Base-by-base conservation (phyloP, 208 protist genomes). In the Acanthamoeba healyi region DNA sequence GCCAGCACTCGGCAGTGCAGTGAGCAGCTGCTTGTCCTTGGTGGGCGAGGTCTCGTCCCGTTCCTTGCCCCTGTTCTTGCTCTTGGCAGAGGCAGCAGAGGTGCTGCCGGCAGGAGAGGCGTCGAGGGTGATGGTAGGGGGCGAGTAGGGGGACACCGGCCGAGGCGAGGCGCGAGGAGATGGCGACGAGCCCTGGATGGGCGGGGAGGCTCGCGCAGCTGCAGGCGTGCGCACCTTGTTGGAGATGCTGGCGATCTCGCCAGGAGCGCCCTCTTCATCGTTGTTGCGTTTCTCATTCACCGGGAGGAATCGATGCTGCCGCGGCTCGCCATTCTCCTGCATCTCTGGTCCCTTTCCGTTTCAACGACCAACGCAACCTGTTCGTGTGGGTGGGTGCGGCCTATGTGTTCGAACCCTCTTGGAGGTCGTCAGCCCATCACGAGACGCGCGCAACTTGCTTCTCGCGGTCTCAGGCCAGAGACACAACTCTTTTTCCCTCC, bases 51-150 rank as follows among this genome's bases (percentile, higher is more conserved):
- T 65, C 26, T 36, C n/a, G 3, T 44, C 26, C 6, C n/a, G 38
- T 10, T 90, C 40, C 51, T 67, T 90, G n/a, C 44, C 29, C 51
- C 67, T 90, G 82, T 56, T 67, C 26, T 88, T 88, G 24, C 63
- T 63, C 51, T 90, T 90, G n/a, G 61, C 24, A 36, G 12, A 17
- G 61, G 6, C n/a, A n/a, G n/a, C n/a, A n/a, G n/a, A n/a, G n/a
- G n/a, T n/a, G n/a, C 17, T 22, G 5, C 54, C 54, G 19, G 54
- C 22, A 22, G 54, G 54, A 15, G 54, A 22, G 22, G 61, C 7
- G 24, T 36, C 6, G 61, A 17, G 61, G 61, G 61, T 6, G n/a
- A 34, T 10, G 61, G 12, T 36, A n/a, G 61, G 17, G 5, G 24
- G 10, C 61, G 29, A 32, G 61, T 67, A 67, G n/a, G 61, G 61